Evolutionary conservation across 257 asterid genomes (phyloP), one percentile per base, ranked within the genome.

Genomic region (Anisodus tanguticus): DNA sequence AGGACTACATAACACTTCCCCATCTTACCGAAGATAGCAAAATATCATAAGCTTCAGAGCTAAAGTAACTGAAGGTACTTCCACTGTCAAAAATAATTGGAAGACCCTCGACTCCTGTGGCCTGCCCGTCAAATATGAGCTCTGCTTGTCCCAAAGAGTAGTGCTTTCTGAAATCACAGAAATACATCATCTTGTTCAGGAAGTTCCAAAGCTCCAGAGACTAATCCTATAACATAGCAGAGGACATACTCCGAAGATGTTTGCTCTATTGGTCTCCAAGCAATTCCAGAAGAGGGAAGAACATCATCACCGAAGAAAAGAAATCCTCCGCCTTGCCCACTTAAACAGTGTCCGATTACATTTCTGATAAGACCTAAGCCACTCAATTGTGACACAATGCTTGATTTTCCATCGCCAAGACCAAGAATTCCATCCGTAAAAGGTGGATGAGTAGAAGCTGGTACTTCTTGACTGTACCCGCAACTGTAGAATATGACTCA

Each of bases 371-470:
- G 82, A 43, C 95, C 97, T 83, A 85, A 82, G 83, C 69, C 84
- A 51, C 88, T 85, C 68, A 97, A 85, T 84, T 95, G 99, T 7
- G 93, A 85, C 76, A 93, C 63, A 83, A 97, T 90, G 91, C 97
- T 95, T 39, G 97, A 90, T 80, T 93, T 90, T 63, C 98, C 99
- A 13, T 76, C 47, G 82, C 98, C 98, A 53, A 95, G 98, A 84
- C 99, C 99, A 57, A 97, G 98, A 82, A 97, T 94, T 85, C 98
- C 99, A 82, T 97, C 99, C 0, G 97, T 89, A 82, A 58, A 93
- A 82, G 97, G 95, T 43, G 89, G 84, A 86, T 89, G 88, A 66
- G 84, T 47, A 45, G 90, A 53, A 89, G 89, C 91, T 43, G 87
- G 89, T 85, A 92, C 89, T 90, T 92, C 95, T 90, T 97, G 99